Evolutionary conservation across 768 basidiomycete genomes (phyloP), one percentile per base, ranked within the genome.

Genomic region (Gymnopilus junonius): DNA sequence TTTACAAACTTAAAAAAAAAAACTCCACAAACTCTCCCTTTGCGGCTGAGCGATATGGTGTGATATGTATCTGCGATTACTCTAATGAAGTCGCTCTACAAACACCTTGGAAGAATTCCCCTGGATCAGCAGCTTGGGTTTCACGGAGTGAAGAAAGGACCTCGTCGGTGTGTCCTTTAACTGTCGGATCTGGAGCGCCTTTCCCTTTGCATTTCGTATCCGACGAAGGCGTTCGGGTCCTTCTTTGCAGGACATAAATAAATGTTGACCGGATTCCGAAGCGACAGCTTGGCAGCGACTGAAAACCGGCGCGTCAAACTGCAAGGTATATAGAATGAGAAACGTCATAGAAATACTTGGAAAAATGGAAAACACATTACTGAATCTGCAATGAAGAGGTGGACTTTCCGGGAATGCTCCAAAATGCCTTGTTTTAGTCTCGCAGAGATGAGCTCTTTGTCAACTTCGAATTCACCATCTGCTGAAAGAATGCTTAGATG

Each of bases 211-310:
- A 84, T 65, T 86, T 89, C 58, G 77, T 76, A 70, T 87, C 76
- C 31, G 68, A 71, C 8, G 55, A 64, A 21, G 62, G 55, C 50
- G 68, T 79, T 51, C 69, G 80, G 74, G 81, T 1, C 97, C 97
- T 70, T 97, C 94, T 73, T 99, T 99, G 8, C 92, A 91, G 0
- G 95, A 80, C 0, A 94, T 94, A 74, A 90, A 98, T n/a, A 99
- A 83, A 71, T 85, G 86, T 58, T 81, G 82, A 14, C 84, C 88
- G 25, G 91, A 87, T 54, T 90, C 85, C 1, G 93, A 89, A 2
- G 90, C 87, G 23, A 91, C 85, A 2, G 95, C 92, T n/a, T n/a
- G 29, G 88, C 88, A 1, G 97, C 97, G 11, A 95, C 85, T 8
- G 93, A 85, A 59, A 93, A 83, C 39, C 90, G 83, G 74, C 96